Conservation (phyloP, 2,329 filamentous ascomycete genomes). For the Plectosphaerella plurivora region DNA sequence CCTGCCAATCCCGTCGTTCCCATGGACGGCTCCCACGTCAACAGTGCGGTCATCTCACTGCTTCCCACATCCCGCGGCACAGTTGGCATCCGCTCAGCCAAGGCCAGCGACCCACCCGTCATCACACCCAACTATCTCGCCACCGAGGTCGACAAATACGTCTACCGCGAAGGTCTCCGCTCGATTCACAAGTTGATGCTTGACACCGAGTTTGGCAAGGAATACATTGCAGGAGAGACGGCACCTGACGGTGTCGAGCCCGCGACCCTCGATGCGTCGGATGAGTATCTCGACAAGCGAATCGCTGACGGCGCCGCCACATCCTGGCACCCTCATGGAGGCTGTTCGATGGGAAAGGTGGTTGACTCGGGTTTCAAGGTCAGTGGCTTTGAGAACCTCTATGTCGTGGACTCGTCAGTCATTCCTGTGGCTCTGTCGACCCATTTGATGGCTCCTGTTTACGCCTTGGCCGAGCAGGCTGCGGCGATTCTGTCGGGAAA, state of each 20-base stretch:
- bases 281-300: no score
- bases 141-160: slow-evolving; percentile 11
- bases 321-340: slow-evolving; percentile 18
- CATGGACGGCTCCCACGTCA: slow-evolving; percentile 5
- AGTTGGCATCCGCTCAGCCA: no score
- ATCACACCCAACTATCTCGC: slow-evolving; percentile 9
- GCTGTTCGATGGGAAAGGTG: slow-evolving; percentile 33
- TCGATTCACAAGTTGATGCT: neutral
- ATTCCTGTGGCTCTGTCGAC: slow-evolving; percentile 35
- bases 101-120: no score
- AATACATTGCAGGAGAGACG: neutral
- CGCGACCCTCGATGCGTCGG: neutral
- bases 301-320: no score
- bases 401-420: slow-evolving; percentile 54
- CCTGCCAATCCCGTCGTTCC: slow-evolving; percentile 1
- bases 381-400: slow-evolving; percentile 43
- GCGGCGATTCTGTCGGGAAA: neutral
- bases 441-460: slow-evolving; percentile 20
- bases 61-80: no score
- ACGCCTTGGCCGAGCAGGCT: slow-evolving; percentile 23
- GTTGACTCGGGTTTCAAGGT: slow-evolving; percentile 52
- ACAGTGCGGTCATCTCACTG: no score
- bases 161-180: neutral
- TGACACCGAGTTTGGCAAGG: neutral
- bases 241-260: neutral